Evolutionary conservation across 805 yeast species (phyloP), one percentile per base, ranked within the genome.

Genomic region (Nakazawaea ernobii): DNA sequence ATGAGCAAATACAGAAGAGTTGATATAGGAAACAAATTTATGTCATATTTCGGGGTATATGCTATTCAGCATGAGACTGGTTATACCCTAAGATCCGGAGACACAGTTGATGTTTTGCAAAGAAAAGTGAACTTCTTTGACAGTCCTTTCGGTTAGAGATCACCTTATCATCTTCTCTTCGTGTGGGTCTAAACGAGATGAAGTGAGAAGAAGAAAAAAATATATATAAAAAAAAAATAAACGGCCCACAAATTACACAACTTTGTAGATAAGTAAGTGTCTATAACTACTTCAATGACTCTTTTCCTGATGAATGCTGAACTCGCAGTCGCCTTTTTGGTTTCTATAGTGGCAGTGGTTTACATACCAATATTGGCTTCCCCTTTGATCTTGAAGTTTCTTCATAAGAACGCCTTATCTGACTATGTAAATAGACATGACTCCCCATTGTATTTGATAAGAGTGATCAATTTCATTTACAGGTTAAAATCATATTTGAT

Each of bases 1-100:
- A 47, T 63, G 53, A 42, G 60, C 8, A 59, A 53, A 27, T 59
- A 52, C 35, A 53, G 67, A 46, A 55, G 66, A 35, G 57, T 59
- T n/a, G 67, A 63, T 48, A 58, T 58, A 20, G 54, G 58, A 1
- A 52, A 44, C 32, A 59, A 58, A 3, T 59, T 49, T 45, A 38
- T 48, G 8, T 30, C 57, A 1, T 60, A 56, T 44, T 62, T 62
- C 48, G 66, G 67, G 7, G 48, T 60, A 26, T 61, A 61, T 30
- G 52, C 55, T n/a, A 50, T 62, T n/a, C 61, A 60, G 28, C 59
- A 56, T 32, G 57, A 59, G 10, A 29, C 43, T 20, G 24, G 49
- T 4, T 54, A 54, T 35, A 41, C 42, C 8, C 39, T 63, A 13
- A 43, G 45, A 15, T 42, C 48, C 27, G 64, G 65, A 2, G 66